These are phyloP conservation scores for Sordaria brevicollis DNA, from an alignment of 495 filamentous ascomycete genomes.

Conservation along the genomic window DNA sequence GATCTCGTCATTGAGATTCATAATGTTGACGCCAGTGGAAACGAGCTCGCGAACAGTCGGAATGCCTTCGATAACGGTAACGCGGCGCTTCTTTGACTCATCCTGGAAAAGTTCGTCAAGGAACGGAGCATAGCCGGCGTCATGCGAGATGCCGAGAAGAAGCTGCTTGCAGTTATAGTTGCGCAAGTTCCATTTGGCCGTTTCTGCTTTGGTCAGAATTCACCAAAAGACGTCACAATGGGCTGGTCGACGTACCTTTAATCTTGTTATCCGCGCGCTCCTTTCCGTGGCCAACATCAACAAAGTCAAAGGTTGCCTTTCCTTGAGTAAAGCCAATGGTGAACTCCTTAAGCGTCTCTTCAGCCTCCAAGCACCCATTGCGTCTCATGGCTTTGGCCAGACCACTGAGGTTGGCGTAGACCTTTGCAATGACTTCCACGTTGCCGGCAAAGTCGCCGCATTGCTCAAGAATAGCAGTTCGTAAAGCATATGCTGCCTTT, in stretches of 20 bases:
- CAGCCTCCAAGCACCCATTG: slow-evolving; percentile 45
- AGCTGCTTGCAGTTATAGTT: slow-evolving; percentile 75
- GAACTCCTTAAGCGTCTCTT: slow-evolving; percentile 53
- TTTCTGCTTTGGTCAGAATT: slow-evolving; percentile 38
- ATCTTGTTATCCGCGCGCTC: slow-evolving; percentile 66
- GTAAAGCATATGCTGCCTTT: slow-evolving; percentile 55
- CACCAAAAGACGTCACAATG: background rate
- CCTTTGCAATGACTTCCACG: slow-evolving; percentile 52
- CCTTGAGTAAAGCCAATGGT: slow-evolving; percentile 66
- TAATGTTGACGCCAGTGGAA: slow-evolving; percentile 44
- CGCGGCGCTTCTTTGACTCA: slow-evolving; percentile 39
- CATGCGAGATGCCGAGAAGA: slow-evolving; percentile 67
- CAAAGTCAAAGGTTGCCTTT: slow-evolving; percentile 59
- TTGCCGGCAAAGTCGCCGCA: slow-evolving; percentile 34
- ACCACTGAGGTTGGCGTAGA: slow-evolving; percentile 59
- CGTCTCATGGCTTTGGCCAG: slow-evolving; percentile 50
- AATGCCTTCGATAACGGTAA: slow-evolving; percentile 66
- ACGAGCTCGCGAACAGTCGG: slow-evolving; percentile 59
- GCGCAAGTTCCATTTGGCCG: slow-evolving; percentile 46
- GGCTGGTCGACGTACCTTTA: slow-evolving; percentile 38
- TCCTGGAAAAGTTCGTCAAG: slow-evolving; percentile 55
- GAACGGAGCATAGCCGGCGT: slow-evolving; percentile 59
- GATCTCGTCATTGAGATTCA: slow-evolving; percentile 47
- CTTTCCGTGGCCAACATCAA: slow-evolving; percentile 63
- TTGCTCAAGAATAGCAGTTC: slow-evolving; percentile 40